A percentile compares a stretch with the other conserved stretches of the same genome.
Conservation (phyloP, 164 flowering plant genomes). For the Malania oleifera region DNA sequence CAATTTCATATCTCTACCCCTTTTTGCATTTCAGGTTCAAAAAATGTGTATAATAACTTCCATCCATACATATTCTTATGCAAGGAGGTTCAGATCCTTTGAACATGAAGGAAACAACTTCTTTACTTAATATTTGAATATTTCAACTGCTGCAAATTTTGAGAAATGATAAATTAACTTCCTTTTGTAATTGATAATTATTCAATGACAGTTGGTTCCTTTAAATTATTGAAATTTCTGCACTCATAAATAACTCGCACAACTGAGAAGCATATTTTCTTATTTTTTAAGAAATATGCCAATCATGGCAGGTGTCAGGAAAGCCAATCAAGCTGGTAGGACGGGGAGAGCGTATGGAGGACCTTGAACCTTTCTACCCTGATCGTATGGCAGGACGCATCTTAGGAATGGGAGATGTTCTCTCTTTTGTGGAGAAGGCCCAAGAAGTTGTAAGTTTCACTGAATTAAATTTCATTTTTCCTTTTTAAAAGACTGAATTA, state of each 20-base stretch:
- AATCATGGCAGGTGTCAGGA: slow-evolving; percentile 74
- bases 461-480: slow-evolving; percentile 1
- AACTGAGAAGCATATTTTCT: neutral
- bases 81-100: no score
- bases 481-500: neutral
- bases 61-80: no score
- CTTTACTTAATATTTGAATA: neutral
- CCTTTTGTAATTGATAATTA: neutral
- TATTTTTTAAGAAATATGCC: neutral
- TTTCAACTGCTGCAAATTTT: neutral
- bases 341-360: slow-evolving; percentile 97
- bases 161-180: neutral
- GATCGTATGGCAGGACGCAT: slow-evolving; percentile 98
- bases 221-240: neutral
- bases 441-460: slow-evolving; percentile 88
- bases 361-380: slow-evolving; percentile 96
- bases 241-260: neutral
- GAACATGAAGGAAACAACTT: no score
- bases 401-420: slow-evolving; percentile 99
- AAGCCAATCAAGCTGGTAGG: slow-evolving; percentile 98
- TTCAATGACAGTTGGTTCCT: neutral
- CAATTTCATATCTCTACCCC: no score
- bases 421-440: slow-evolving; percentile 95
- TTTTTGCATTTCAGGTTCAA: no score
- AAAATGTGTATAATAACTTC: no score